A percentile compares a stretch with the other conserved stretches of the same genome.
Evolutionary conservation across 2,329 filamentous ascomycete species (phyloP).

Genomic region (Fulvia fulva): DNA sequence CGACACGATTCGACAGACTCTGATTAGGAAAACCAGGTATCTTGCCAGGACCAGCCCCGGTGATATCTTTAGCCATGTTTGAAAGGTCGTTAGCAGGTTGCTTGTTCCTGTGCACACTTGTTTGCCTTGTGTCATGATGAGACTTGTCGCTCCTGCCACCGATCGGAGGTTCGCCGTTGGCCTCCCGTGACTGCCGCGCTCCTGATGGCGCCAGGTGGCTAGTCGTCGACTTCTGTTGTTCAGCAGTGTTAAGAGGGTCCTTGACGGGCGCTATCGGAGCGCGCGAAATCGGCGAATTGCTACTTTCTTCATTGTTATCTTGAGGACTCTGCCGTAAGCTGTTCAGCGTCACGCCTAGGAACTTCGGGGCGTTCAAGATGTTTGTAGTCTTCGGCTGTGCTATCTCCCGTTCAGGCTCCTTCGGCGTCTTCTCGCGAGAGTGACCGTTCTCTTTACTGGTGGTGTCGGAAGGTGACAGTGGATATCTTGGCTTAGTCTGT

Average conservation of each 20-base stretch:
- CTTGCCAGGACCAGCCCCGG: not conserved
- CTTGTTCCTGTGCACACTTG: not conserved
- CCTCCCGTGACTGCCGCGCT: too few species aligned
- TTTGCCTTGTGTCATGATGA: not conserved
- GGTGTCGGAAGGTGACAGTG: not conserved
- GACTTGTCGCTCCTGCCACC: not conserved
- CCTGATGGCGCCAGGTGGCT: too few species aligned
- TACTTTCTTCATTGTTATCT: not conserved
- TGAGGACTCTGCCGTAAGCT: not conserved
- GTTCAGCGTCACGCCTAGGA: not conserved
- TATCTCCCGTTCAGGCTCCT: not conserved
- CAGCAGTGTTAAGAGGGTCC: not conserved
- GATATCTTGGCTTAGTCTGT: not conserved
- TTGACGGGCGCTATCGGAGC: not conserved
- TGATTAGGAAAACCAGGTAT: not conserved
- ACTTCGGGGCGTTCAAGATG: too few species aligned
- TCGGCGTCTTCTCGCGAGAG: not conserved
- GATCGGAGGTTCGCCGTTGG: not conserved
- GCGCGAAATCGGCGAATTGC: not conserved
- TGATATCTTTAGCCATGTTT: not conserved
- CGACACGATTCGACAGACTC: slow-evolving; percentile 15
- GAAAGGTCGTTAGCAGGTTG: too few species aligned
- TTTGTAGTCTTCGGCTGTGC: not conserved
- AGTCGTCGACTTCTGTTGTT: not conserved
- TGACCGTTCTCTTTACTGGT: not conserved